A percentile compares a stretch with the other conserved stretches of the same genome.
Evolutionary conservation across 345 rosid genomes (phyloP).

Genomic region (Eucalyptus cloeziana): DNA sequence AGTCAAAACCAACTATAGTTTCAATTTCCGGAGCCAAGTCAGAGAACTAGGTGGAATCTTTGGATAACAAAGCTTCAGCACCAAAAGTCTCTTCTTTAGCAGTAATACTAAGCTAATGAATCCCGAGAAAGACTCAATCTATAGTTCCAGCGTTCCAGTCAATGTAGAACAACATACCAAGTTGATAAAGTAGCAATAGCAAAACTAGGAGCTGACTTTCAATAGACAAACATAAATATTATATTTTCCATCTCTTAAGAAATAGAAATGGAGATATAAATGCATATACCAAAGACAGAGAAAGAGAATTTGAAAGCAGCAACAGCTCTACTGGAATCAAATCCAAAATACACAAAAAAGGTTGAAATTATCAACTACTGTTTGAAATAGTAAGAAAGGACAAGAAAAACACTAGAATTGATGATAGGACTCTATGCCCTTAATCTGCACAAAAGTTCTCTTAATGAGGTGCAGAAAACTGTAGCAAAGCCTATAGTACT

Average conservation of each 20-base stretch:
- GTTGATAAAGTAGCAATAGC: not conserved
- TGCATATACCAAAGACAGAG: not conserved
- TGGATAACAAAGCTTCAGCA: not conserved
- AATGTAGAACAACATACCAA: not conserved
- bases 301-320: not conserved
- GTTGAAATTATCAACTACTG: not conserved
- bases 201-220: not conserved
- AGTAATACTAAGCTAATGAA: not conserved
- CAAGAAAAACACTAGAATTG: not conserved
- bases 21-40: not conserved
- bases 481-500: conserved; percentile 43
- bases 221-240: not conserved
- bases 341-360: not conserved
- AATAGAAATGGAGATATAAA: not conserved
- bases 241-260: not conserved
- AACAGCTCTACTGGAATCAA: not conserved
- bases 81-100: not conserved
- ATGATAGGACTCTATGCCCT: not conserved
- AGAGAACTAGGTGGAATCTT: not conserved
- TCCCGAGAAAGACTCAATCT: not conserved
- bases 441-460: not conserved
- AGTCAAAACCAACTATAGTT: not conserved
- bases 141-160: not conserved
- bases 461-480: conserved; percentile 1
- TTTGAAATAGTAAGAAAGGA: not conserved